Evolutionary conservation across 176 grass and related monocot genomes (phyloP), one percentile per base, ranked within the genome.

Genomic region (Urochloa ruziziensis): DNA sequence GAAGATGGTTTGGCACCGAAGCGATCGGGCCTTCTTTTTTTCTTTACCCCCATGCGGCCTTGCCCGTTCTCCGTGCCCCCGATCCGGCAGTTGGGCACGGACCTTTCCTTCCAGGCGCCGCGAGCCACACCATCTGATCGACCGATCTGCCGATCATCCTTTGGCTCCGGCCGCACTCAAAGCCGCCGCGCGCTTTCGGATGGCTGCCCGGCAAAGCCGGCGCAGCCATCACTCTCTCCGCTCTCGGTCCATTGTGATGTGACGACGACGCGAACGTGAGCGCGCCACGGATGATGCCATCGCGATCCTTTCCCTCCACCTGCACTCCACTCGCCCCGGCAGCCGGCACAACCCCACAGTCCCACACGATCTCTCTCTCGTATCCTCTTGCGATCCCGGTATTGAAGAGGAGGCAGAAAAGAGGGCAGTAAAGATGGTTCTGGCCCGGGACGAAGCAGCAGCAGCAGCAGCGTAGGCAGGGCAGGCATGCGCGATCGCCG

Each of bases 171-270:
- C 2, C 24, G 75, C 85, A 85, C 89, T 84, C 85, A 63, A 88
- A 79, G 77, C n/a, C 75, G 7, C 48, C 35, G 84, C 77, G 29
- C 58, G 42, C 73, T 65, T 70, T 68, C 52, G 70, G 33, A 63
- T 36, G 39, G 48, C 66, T 87, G 86, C 78, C 64, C 36, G 27
- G 21, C 67, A 94, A 91, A 89, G 92, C 44, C 32, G 86, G 32
- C 78, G 76, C 89, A 89, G 83, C 76, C 80, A 89, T 81, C 58
- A 82, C 72, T 65, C 86, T 37, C 82, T 73, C 73, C 58, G 5
- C 84, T 72, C 61, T 24, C 61, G 35, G 36, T 64, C 65, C 85
- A 94, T 89, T 89, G 85, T 94, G 89, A 87, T 21, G 82, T 34
- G 74, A 6, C 49, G 49, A 21, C 51, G 51, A 21, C 51, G 18